These are phyloP conservation scores for Marsdenia floribunda DNA, from an alignment of 257 asterid species.

Conservation along the genomic window DNA sequence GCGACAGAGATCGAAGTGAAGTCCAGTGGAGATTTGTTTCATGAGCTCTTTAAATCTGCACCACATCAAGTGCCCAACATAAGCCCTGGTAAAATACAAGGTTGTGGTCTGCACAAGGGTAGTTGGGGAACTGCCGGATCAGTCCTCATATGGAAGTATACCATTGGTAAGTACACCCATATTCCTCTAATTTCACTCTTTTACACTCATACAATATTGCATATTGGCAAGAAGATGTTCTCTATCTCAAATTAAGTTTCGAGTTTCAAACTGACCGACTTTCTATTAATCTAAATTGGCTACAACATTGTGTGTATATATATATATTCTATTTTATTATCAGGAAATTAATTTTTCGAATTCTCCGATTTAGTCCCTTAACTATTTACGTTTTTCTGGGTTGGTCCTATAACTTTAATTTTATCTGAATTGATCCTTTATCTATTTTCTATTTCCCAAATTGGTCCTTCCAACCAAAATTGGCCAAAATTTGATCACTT, in stretches of 20 bases:
- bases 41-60: constrained; percentile 8
- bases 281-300: not conserved
- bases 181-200: not conserved
- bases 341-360: too few species aligned
- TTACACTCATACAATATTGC: not conserved
- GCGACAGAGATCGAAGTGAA: constrained; percentile 13
- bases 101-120: constrained; percentile 16
- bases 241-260: too few species aligned
- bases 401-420: too few species aligned
- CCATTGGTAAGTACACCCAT: not conserved
- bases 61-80: constrained; percentile 8
- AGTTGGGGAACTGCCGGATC: constrained; percentile 26
- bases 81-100: constrained; percentile 9
- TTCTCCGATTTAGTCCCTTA: too few species aligned
- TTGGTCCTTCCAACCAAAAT: too few species aligned
- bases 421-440: too few species aligned
- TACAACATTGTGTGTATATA: not conserved
- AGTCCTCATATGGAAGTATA: constrained; percentile 5
- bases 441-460: too few species aligned
- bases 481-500: too few species aligned
- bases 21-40: constrained; percentile 15
- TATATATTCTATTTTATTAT: not conserved
- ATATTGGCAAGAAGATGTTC: too few species aligned
- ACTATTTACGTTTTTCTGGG: too few species aligned
- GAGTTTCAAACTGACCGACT: not conserved